Evolutionary conservation across 768 basidiomycete genomes (phyloP).

Genomic region (Boletus sensibilis): DNA sequence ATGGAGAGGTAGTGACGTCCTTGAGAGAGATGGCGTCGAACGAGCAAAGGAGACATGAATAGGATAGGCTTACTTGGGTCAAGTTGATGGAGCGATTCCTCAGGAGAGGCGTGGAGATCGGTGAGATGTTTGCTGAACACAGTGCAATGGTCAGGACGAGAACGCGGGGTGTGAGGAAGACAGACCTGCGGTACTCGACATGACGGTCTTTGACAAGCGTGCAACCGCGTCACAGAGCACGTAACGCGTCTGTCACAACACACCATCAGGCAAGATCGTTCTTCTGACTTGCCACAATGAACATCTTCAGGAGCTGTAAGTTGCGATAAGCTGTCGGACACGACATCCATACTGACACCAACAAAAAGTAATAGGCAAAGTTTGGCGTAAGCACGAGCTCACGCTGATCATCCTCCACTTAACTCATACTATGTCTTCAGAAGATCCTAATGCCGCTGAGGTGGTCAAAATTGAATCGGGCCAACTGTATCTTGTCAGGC

Average conservation of each 20-base stretch:
- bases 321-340: slow-evolving; percentile 18
- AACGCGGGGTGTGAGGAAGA: not conserved
- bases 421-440: slow-evolving; percentile 44
- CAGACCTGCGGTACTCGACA: slow-evolving; percentile 15
- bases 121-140: slow-evolving; percentile 3
- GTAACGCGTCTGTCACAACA: slow-evolving; percentile 31
- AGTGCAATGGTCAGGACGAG: not conserved
- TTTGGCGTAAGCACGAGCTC: slow-evolving; percentile 76
- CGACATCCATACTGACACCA: slow-evolving; percentile 21
- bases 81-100: slow-evolving; percentile 13
- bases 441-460: slow-evolving; percentile 92
- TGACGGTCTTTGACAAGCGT: not conserved
- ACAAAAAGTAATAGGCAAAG: slow-evolving; percentile 76
- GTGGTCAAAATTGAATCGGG: slow-evolving; percentile 93
- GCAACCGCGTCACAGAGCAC: slow-evolving; percentile 19
- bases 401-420: slow-evolving; percentile 12
- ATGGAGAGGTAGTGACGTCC: slow-evolving; percentile 22
- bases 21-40: not conserved
- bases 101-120: slow-evolving; percentile 11
- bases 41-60: not conserved
- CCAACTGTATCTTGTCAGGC: slow-evolving; percentile 86
- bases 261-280: slow-evolving; percentile 13
- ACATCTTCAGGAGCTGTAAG: slow-evolving; percentile 81
- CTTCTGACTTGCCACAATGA: slow-evolving; percentile 52
- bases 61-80: slow-evolving; percentile 15